phyloP scores from a whole-genome alignment of 1,284 basidiomycete species.

The Fistulinella cinereoalba region DNA sequence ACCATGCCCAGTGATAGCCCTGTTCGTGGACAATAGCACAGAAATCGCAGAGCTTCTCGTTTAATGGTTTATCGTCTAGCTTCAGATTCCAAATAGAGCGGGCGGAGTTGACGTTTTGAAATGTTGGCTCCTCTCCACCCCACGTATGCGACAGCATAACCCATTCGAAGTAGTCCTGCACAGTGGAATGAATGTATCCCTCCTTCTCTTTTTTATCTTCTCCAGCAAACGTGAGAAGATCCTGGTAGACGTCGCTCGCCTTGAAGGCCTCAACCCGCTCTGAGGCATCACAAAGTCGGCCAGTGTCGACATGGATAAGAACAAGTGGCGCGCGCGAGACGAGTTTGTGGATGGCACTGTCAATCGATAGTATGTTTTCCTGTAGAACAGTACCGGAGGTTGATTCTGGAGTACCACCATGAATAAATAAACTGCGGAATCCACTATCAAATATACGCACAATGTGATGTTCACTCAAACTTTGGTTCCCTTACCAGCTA shows the following conservation, averaged over 20 bases:
- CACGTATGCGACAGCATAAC: conserved; percentile 20
- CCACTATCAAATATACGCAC: too few species aligned
- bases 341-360: too few species aligned
- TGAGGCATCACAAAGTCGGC: conserved; percentile 3
- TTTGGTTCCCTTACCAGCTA: too few species aligned
- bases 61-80: conserved; percentile 1
- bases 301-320: conserved; percentile 5
- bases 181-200: background rate
- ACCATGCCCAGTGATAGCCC: background rate
- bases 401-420: too few species aligned
- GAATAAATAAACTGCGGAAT: too few species aligned
- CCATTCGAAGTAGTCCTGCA: conserved; percentile 3
- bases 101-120: conserved; percentile 7
- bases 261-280: conserved; percentile 4
- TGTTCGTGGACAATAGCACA: background rate
- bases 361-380: too few species aligned
- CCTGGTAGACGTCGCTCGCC: background rate
- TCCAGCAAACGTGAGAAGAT: background rate
- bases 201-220: background rate
- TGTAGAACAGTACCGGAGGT: too few species aligned
- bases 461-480: too few species aligned
- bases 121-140: conserved; percentile 12
- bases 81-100: conserved; percentile 1
- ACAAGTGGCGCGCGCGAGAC: conserved; percentile 1
- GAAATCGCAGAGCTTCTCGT: conserved; percentile 5